Conservation (phyloP, 2,329 filamentous ascomycete species). For the Whalleya microplaca region DNA sequence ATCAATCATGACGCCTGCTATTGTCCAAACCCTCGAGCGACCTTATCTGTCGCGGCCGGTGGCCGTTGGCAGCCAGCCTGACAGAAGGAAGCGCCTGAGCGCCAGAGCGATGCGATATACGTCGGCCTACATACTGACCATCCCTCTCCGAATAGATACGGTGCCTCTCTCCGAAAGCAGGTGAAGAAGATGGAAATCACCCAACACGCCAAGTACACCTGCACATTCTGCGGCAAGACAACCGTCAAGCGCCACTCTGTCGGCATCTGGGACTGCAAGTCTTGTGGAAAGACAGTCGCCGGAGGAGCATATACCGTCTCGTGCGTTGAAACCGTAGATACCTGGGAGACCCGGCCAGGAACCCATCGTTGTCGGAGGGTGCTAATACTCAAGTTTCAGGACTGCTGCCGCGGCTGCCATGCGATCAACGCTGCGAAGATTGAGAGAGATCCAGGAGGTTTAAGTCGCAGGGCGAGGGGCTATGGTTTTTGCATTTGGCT, state of each 20-base stretch:
- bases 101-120: no score
- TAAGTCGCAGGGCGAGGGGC: conserved; percentile 52
- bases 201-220: conserved; percentile 82
- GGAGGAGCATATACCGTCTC: conserved; percentile 94
- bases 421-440: conserved; percentile 93
- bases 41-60: conserved; percentile 1
- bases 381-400: conserved; percentile 48
- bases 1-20: conserved; percentile 25
- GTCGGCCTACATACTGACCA: conserved; percentile 10
- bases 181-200: conserved; percentile 99
- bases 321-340: conserved; percentile 65
- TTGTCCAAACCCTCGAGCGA: background rate
- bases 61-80: background rate
- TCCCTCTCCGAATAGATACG: conserved; percentile 66
- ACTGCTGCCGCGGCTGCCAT: conserved; percentile 93
- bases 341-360: background rate
- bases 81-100: no score
- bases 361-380: background rate
- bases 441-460: conserved; percentile 97
- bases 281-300: conserved; percentile 92
- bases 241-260: conserved; percentile 88
- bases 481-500: conserved; percentile 34
- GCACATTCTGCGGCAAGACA: conserved; percentile 98
- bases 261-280: conserved; percentile 96
- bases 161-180: conserved; percentile 98